A percentile compares a stretch with the other conserved stretches of the same genome.
These are phyloP conservation scores for Thalassiosira hispida DNA, from an alignment of 352 stramenopile genomes.

Conservation along the genomic window DNA sequence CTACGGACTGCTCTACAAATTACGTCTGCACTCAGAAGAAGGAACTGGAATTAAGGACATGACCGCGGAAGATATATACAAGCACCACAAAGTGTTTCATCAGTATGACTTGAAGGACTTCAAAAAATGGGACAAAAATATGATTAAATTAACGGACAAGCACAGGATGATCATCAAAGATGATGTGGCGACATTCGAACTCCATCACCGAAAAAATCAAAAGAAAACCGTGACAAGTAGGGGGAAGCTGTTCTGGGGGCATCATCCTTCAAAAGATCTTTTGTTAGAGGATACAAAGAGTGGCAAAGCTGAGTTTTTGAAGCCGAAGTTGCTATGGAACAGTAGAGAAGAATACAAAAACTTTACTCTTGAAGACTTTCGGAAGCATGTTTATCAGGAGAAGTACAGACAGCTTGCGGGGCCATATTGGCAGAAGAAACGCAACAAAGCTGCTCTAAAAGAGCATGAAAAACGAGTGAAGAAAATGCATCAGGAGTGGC, in stretches of 20 bases:
- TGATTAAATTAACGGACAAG: neutral
- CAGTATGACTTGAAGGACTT: neutral
- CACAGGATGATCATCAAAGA: neutral
- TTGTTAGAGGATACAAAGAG: neutral
- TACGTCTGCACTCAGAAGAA: neutral
- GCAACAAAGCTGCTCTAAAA: neutral
- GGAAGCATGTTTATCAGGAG: conserved; percentile 4
- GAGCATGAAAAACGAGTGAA: neutral
- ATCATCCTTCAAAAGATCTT: neutral
- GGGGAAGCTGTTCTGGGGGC: neutral
- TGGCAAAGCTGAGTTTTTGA: neutral
- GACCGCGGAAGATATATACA: neutral
- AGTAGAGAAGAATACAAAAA: conserved; percentile 1
- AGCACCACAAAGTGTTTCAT: neutral
- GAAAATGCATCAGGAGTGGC: neutral
- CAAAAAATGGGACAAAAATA: neutral
- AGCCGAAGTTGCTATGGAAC: neutral
- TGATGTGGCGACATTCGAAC: neutral
- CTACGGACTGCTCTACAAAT: conserved; percentile 3
- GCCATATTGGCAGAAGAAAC: neutral
- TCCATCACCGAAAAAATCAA: neutral
- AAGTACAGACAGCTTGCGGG: neutral
- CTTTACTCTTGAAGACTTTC: neutral
- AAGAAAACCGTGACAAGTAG: neutral
- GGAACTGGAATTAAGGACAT: neutral